Evolutionary conservation across 345 rosid species (phyloP), one percentile per base, ranked within the genome.

Genomic region (Zanthoxylum bungeanum): DNA sequence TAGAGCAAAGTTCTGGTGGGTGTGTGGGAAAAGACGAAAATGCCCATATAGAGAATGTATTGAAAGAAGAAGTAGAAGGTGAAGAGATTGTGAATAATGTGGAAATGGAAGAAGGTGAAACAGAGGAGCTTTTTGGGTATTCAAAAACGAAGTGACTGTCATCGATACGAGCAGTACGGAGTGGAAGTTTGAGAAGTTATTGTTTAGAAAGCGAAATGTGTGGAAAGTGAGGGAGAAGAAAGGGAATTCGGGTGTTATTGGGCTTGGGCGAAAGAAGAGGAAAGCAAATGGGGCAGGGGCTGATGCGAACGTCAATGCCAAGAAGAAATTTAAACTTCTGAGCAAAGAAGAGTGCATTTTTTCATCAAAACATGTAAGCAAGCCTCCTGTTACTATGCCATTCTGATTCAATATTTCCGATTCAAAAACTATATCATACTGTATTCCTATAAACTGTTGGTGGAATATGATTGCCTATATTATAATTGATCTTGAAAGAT

Each of bases 111-210:
- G 87, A 74, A 4, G 85, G 60, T 8, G 83, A 61, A 46, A 81
- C 72, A 24, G 83, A 70, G 75, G 95, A 82, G 79, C 64, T 94
- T 37, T 76, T 83, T 4, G 97, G 97, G 12, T 95, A 83, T 69
- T 90, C 99, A 66, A 90, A 79, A 90, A 97, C 65, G 99, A 95
- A 73, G 98, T 92, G 81, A 90, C 97, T 4, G 93, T 95, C 49
- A 95, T 95, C 14, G 99, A 95, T 72, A 92, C 97, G 14, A 90
- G 97, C 86, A 85, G 81, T 31, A 73, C 75, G 34, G 82, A 71
- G 69, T 95, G 99, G 99, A 95, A 95, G 84, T 78, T 80, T 56
- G 99, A 95, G 68, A 95, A 95, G 80, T 64, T 90, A 31, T 88
- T 95, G 63, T 90, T 76, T 37, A 70, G 99, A 60, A 85, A 82